A percentile compares a stretch with the other conserved stretches of the same genome.
phyloP scores from a whole-genome alignment of 148 eudicot species.

The Limonium bicolor region DNA sequence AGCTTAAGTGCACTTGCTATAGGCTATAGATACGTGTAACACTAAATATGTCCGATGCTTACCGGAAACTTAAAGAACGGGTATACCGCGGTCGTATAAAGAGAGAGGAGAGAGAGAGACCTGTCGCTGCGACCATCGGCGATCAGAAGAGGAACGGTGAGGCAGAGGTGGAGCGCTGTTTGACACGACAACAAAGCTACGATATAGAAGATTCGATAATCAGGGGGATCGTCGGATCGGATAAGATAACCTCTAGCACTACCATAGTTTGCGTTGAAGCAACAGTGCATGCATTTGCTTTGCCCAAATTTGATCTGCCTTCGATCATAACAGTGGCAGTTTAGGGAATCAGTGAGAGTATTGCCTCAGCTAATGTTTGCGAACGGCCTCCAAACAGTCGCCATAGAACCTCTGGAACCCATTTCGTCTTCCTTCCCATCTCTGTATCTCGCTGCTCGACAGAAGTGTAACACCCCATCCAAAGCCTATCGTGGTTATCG shows the following conservation, averaged over 20 bases:
- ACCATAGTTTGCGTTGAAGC: constrained; percentile 13
- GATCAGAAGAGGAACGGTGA: constrained; percentile 8
- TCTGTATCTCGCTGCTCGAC: no score
- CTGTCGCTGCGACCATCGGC: constrained; percentile 47
- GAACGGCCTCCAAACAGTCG: constrained; percentile 26
- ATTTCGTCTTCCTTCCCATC: no score
- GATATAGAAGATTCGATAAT: constrained; percentile 34
- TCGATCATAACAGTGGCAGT: constrained; percentile 28
- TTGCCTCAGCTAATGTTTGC: constrained; percentile 36
- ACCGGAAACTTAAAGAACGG: not conserved
- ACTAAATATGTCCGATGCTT: not conserved
- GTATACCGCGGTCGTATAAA: not conserved
- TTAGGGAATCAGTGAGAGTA: constrained; percentile 30
- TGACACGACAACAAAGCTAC: constrained; percentile 49
- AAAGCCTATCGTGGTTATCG: no score
- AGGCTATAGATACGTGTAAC: not conserved
- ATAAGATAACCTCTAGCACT: constrained; percentile 29
- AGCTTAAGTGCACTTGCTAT: no score
- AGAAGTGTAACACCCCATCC: no score
- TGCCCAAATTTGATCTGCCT: not conserved
- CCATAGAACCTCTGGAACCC: constrained; percentile 61
- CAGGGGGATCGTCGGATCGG: constrained; percentile 29
- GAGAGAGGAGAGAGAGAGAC: constrained; percentile 11
- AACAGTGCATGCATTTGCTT: constrained; percentile 30
- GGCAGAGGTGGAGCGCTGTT: constrained; percentile 35